Base-by-base conservation (phyloP, 108 stramenopile genomes). In the Skeletonema grethae region DNA sequence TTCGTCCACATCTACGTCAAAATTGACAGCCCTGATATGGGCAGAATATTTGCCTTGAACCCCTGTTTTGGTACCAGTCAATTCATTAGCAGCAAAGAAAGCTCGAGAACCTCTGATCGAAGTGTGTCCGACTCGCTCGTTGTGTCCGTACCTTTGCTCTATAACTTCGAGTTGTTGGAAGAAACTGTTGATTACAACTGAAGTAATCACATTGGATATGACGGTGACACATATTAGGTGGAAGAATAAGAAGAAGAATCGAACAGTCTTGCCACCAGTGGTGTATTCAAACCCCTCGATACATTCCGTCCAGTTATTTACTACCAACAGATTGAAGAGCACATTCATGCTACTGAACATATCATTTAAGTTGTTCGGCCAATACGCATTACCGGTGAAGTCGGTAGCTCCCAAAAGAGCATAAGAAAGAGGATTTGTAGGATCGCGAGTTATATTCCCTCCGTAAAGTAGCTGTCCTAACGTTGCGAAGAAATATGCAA, bases 321-420 rank as follows among this genome's bases (percentile, higher is more conserved):
- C 86, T 1, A 93, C 90, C 16, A 95, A 29, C 13, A 90, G 73
- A 70, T 90, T 91, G 70, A 95, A 93, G 8, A 91, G 67, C 15
- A 92, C 90, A 66, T 92, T 91, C 77, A 91, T 77, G 1, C 84
- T 88, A 39, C 78, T 73, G 22, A 87, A 59, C 85, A 90, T 78
- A 65, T 95, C 94, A 61, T 95, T 95, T 81, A 93, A 95, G 59
- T 92, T 91, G 70, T 92, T 92, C 0, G 84, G 85, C 90, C 88
- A 90, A 71, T 93, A 95, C 7, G 79, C 72, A 25, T 69, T 84
- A 9, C 67, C 82, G 0, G 85, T 69, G 81, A 88, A 95, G 50
- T 86, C 90, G 24, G 75, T 77, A 20, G 79, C 88, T 56, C 73
- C 69, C n/a, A 95, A 71, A 11, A 90, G 43, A 9, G 55, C 18